phyloP scores from a whole-genome alignment of 1,284 basidiomycete species.

The Pseudozyma pruni region DNA sequence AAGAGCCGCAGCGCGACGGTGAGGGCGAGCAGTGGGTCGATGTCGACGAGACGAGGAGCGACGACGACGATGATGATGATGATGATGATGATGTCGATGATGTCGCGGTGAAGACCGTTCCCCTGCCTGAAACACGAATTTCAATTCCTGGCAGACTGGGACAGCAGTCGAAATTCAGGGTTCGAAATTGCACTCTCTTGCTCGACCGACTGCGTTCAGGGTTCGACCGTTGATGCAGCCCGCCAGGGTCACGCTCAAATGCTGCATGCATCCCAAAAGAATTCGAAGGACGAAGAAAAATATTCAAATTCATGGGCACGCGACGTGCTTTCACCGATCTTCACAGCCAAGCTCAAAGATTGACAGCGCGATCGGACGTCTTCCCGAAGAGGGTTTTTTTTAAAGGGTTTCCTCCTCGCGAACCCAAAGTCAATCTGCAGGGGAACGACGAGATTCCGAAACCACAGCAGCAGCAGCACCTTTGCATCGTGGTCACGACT shows the following conservation, averaged over 20 bases:
- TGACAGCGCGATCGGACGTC: no score
- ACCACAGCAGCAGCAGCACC: background rate
- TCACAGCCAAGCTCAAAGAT: background rate
- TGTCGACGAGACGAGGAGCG: background rate
- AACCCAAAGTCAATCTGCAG: no score
- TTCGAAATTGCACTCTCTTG: background rate
- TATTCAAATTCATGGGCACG: no score
- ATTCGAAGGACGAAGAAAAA: conserved; percentile 1
- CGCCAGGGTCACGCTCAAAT: no score
- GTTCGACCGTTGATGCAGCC: background rate
- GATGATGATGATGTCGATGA: conserved; percentile 7
- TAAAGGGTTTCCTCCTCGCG: no score
- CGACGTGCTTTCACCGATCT: no score
- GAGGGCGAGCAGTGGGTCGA: background rate
- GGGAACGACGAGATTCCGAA: background rate
- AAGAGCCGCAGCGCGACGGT: background rate
- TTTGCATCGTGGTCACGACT: no score
- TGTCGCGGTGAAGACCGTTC: background rate
- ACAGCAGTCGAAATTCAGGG: conserved; percentile 5
- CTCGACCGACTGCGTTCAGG: no score
- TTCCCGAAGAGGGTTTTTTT: background rate
- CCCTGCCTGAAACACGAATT: no score
- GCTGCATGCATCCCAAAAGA: background rate
- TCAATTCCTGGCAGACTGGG: no score
- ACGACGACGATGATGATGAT: no score